Conservation (phyloP, 768 basidiomycete species). For the Kwoniella bestiolae region DNA sequence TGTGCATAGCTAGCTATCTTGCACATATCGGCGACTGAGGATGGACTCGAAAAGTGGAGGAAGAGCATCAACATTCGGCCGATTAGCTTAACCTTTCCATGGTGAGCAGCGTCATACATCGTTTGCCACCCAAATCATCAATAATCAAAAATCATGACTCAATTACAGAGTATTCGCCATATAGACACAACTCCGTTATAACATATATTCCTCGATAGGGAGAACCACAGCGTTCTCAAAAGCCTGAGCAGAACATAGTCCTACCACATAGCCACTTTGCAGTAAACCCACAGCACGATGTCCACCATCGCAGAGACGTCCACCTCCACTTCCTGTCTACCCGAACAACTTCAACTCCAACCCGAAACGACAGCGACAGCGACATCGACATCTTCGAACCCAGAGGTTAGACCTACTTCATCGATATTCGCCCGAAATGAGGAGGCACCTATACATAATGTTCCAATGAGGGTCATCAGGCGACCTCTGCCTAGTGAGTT, state of each 20-base stretch:
- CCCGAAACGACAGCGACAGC: background rate
- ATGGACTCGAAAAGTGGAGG: constrained; percentile 8
- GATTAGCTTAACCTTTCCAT: too few relatives aligned
- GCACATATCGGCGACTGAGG: background rate
- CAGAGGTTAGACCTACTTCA: constrained; percentile 25
- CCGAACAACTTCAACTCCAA: constrained; percentile 6
- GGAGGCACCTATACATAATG: constrained; percentile 38
- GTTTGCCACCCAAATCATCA: background rate
- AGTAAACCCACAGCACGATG: background rate
- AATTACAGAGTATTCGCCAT: too few relatives aligned
- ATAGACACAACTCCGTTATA: too few relatives aligned
- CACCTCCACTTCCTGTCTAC: background rate
- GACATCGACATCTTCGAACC: background rate
- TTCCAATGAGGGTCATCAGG: constrained; percentile 56
- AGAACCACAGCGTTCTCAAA: too few relatives aligned
- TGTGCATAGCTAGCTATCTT: background rate
- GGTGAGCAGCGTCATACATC: background rate
- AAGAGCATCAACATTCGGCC: background rate
- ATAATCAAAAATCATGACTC: too few relatives aligned
- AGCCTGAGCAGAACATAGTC: background rate
- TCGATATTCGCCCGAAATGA: constrained; percentile 36
- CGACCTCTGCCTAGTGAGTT: constrained; percentile 55
- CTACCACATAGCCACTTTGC: background rate
- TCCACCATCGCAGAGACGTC: background rate
- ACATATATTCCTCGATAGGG: too few relatives aligned